Evolutionary conservation across 2,329 filamentous ascomycete species (phyloP).

Genomic region (Epichloe gansuensis): DNA sequence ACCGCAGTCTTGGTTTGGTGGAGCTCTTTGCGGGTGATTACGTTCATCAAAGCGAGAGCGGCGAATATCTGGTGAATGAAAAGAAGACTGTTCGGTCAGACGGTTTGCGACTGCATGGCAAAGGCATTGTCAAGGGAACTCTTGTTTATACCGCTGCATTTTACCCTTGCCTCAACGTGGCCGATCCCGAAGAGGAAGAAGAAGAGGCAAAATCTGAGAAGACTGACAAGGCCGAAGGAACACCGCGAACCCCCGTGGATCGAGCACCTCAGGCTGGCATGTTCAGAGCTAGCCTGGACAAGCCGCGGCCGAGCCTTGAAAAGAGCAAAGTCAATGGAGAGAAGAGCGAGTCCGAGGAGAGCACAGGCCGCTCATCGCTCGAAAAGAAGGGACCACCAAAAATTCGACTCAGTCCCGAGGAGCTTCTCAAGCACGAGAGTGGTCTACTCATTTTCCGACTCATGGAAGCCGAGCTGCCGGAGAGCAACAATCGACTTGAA

Average conservation of each 20-base stretch:
- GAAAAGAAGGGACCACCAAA: slow-evolving; percentile 52
- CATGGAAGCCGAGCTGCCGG: slow-evolving; percentile 73
- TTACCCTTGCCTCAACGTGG: slow-evolving; percentile 76
- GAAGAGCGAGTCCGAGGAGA: slow-evolving; percentile 22
- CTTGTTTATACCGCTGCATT: slow-evolving; percentile 78
- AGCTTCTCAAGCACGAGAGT: slow-evolving; percentile 76
- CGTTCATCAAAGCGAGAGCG: slow-evolving; percentile 61
- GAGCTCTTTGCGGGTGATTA: slow-evolving; percentile 71
- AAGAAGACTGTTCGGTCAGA: slow-evolving; percentile 55
- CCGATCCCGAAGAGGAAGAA: slow-evolving; percentile 80
- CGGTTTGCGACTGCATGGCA: slow-evolving; percentile 60
- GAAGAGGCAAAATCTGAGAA: slow-evolving; percentile 26
- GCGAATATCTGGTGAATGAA: slow-evolving; percentile 70
- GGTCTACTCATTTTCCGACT: slow-evolving; percentile 91
- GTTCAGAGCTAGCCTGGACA: slow-evolving; percentile 26
- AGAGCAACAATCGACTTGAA: slow-evolving; percentile 66
- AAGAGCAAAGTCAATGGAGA: slow-evolving; percentile 4
- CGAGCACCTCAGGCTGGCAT: slow-evolving; percentile 27
- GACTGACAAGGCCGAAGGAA: slow-evolving; percentile 2
- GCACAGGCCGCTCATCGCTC: slow-evolving; percentile 14
- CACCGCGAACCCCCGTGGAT: slow-evolving; percentile 8
- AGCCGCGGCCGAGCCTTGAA: slow-evolving; percentile 3
- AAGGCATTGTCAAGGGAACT: slow-evolving; percentile 62
- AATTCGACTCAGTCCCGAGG: slow-evolving; percentile 63
- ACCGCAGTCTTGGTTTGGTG: slow-evolving; percentile 71